Percentiles rank a stretch among this genome's conserved stretches.
These are phyloP conservation scores for Neonectria magnoliae DNA, from an alignment of 2,329 filamentous ascomycete species.

Conservation along the genomic window DNA sequence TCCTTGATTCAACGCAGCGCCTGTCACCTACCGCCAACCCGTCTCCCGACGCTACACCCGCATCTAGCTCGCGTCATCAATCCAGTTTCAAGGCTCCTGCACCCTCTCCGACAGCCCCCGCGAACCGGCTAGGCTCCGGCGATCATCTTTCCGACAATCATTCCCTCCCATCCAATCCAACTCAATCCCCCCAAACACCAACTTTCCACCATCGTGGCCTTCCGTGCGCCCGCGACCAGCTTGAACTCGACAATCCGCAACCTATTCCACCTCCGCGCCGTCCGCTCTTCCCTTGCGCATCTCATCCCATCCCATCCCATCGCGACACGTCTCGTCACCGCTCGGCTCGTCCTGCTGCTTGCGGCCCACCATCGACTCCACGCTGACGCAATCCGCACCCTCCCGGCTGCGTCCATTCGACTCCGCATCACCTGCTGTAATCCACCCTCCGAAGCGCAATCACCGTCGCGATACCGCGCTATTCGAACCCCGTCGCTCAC, in stretches of 20 bases:
- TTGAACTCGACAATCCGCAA: slow-evolving; percentile 12
- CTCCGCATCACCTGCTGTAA: slow-evolving; percentile 23
- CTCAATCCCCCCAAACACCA: slow-evolving; percentile 25
- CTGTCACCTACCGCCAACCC: slow-evolving; percentile 2
- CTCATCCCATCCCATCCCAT: slow-evolving; percentile 19
- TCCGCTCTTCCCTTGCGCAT: slow-evolving; percentile 19
- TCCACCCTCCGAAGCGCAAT: slow-evolving; percentile 20
- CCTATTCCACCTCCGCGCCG: background rate
- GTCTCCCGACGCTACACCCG: slow-evolving; percentile 30
- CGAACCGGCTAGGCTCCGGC: slow-evolving; percentile 36
- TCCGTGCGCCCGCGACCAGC: slow-evolving; percentile 21
- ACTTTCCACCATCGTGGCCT: slow-evolving; percentile 19
- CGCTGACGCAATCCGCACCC: slow-evolving; percentile 45
- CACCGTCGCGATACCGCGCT: slow-evolving; percentile 10
- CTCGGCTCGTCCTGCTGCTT: slow-evolving; percentile 25
- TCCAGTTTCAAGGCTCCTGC: slow-evolving; percentile 29
- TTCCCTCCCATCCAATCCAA: slow-evolving; percentile 19
- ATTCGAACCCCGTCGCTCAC: slow-evolving; percentile 7
- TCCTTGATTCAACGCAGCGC: slow-evolving; percentile 27
- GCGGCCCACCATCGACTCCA: slow-evolving; percentile 39
- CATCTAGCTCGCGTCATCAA: slow-evolving; percentile 38
- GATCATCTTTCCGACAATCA: slow-evolving; percentile 28
- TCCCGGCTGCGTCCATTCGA: slow-evolving; percentile 29
- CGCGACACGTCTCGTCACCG: slow-evolving; percentile 31
- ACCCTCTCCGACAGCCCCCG: slow-evolving; percentile 26